A percentile compares a stretch with the other conserved stretches of the same genome.
Conservation (phyloP, 257 asterid genomes). For the Solanum ossicruentum region DNA sequence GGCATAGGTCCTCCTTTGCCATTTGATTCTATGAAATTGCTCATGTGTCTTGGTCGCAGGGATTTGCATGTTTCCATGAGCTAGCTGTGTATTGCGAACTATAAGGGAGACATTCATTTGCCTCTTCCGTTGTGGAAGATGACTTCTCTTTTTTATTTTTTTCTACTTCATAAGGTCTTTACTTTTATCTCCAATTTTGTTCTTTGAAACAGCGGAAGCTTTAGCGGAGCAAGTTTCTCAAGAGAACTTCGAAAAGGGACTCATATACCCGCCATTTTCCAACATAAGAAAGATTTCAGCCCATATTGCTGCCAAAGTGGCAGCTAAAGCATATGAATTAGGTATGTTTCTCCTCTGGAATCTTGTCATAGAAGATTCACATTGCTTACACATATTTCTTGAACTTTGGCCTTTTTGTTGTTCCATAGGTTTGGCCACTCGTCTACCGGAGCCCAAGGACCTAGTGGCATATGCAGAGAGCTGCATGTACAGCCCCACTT, state of each 20-base stretch:
- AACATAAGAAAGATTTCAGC: conserved; percentile 86
- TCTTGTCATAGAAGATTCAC: background rate
- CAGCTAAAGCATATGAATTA: conserved; percentile 85
- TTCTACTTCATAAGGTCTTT: background rate
- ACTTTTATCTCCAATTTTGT: background rate
- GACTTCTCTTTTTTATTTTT: background rate
- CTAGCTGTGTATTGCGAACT: background rate
- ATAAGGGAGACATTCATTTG: background rate
- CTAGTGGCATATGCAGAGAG: conserved; percentile 66
- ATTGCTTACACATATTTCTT: background rate
- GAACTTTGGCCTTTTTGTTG: background rate
- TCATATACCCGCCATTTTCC: conserved; percentile 70
- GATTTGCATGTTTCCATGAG: background rate
- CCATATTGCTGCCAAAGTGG: conserved; percentile 73
- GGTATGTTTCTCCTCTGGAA: conserved; percentile 21
- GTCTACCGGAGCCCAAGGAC: conserved; percentile 62
- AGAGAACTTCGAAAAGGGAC: conserved; percentile 70
- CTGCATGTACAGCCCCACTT: conserved; percentile 90
- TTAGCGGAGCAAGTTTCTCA: conserved; percentile 66
- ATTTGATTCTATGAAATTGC: background rate
- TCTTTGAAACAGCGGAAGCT: conserved; percentile 70
- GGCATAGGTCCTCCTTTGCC: background rate
- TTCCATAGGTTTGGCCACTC: conserved; percentile 70
- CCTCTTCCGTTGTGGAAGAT: background rate
- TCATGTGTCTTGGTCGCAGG: background rate